Conservation (phyloP, 305 asterid genomes). For the Fraxinus ornus region DNA sequence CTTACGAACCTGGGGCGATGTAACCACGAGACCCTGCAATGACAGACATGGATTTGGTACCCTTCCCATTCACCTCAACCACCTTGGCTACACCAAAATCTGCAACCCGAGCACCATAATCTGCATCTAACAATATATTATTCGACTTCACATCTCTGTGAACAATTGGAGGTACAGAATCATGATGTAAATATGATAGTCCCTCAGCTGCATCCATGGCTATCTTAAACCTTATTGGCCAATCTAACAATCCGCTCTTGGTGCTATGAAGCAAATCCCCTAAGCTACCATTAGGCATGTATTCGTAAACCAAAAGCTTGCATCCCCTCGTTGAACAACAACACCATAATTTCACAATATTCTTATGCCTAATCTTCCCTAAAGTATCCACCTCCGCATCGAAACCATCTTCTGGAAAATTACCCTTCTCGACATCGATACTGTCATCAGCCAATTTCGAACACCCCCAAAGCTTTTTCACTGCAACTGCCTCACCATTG, state of each 20-base stretch:
- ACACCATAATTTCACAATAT: conserved; percentile 90
- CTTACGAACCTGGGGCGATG: conserved; percentile 85
- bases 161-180: conserved; percentile 79
- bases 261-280: conserved; percentile 90
- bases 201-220: conserved; percentile 97
- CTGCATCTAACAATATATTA: conserved; percentile 75
- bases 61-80: conserved; percentile 62
- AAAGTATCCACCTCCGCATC: conserved; percentile 84
- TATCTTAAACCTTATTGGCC: conserved; percentile 84
- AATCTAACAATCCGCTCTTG: conserved; percentile 70
- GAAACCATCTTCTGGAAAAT: conserved; percentile 48
- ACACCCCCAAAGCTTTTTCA: conserved; percentile 77
- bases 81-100: conserved; percentile 93
- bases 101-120: conserved; percentile 83
- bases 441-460: conserved; percentile 48
- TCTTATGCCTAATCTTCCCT: conserved; percentile 94
- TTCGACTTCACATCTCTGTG: conserved; percentile 92
- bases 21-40: conserved; percentile 99
- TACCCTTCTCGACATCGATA: conserved; percentile 71
- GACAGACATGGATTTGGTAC: conserved; percentile 73
- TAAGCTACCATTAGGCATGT: conserved; percentile 41
- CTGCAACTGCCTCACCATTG: conserved; percentile 80
- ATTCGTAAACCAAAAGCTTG: conserved; percentile 85
- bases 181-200: conserved; percentile 86
- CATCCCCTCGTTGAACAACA: conserved; percentile 74